Evolutionary conservation across 1,139 yeast genomes (phyloP).

Genomic region (Geotrichum phurueaensis): DNA sequence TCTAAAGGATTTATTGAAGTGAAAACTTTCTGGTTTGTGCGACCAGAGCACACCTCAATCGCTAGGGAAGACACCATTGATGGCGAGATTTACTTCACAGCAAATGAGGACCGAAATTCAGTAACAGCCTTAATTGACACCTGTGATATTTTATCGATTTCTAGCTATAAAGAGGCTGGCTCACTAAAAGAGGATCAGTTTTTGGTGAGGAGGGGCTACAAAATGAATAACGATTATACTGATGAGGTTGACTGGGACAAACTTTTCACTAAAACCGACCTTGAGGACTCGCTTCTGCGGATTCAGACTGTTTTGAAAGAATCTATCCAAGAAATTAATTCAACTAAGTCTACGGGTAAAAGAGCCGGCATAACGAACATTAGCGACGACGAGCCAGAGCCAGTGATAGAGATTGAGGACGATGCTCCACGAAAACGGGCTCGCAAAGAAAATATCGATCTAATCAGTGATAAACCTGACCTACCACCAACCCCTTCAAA

Average conservation of each 20-base stretch:
- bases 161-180: background rate
- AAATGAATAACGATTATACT: conserved; percentile 1
- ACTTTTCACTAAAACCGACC: background rate
- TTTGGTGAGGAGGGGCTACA: conserved; percentile 13
- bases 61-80: conserved; percentile 6
- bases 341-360: background rate
- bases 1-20: conserved; percentile 21
- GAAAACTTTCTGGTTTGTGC: conserved; percentile 22
- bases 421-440: background rate
- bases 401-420: background rate
- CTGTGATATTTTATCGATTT: conserved; percentile 19
- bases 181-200: background rate
- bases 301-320: background rate
- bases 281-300: background rate
- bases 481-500: background rate
- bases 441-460: background rate
- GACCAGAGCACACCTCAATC: conserved; percentile 14
- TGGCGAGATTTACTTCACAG: conserved; percentile 23
- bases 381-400: background rate
- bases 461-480: conserved; percentile 1
- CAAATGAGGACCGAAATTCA: conserved; percentile 21
- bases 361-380: background rate
- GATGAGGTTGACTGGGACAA: conserved; percentile 2
- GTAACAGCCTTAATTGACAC: conserved; percentile 21
- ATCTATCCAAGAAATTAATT: background rate